Conservation (phyloP, 1,139 yeast species). For the Entelexis sorbosivorans region DNA sequence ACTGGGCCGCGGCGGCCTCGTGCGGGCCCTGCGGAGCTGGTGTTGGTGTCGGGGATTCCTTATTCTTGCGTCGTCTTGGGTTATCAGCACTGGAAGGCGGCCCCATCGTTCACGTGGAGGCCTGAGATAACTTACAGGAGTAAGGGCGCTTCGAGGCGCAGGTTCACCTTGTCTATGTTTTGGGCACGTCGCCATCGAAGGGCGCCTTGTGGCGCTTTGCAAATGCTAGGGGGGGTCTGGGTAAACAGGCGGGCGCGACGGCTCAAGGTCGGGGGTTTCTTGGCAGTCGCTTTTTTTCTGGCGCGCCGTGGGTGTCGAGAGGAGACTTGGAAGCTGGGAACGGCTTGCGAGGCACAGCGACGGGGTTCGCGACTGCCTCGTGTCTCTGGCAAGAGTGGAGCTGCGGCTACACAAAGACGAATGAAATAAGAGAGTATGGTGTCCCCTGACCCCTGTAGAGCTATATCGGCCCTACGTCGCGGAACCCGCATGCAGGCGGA, state of each 20-base stretch:
- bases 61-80: neutral
- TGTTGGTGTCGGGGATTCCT: neutral
- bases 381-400: neutral
- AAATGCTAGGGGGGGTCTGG: neutral
- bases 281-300: neutral
- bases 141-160: neutral
- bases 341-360: neutral
- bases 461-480: neutral
- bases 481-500: constrained; percentile 1
- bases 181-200: neutral
- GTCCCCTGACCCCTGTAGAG: constrained; percentile 6
- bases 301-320: neutral
- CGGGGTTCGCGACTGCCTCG: neutral
- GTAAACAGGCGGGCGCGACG: neutral
- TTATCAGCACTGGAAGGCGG: neutral
- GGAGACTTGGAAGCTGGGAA: neutral
- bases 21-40: neutral
- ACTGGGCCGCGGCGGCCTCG: neutral
- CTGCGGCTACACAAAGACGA: neutral
- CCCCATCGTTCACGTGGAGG: neutral
- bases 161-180: neutral
- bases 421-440: constrained; percentile 1
- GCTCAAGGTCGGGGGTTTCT: neutral
- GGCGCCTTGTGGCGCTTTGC: constrained; percentile 1
- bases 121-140: neutral